Evolutionary conservation across 1,284 basidiomycete species (phyloP).

Genomic region (Malassezia cuniculi): DNA sequence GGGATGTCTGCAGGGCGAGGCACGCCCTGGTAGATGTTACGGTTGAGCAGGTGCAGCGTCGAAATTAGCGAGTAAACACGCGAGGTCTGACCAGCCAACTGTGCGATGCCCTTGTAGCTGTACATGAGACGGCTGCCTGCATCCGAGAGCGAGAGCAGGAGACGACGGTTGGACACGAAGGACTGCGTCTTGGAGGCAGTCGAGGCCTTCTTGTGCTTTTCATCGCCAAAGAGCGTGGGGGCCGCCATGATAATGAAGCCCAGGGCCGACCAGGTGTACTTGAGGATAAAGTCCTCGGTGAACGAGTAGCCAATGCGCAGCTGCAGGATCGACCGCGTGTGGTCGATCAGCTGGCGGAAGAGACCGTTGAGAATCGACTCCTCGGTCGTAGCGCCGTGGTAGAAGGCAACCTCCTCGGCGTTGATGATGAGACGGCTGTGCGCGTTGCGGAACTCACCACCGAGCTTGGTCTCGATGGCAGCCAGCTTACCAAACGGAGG

Average conservation of each 20-base stretch:
- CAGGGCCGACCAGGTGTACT: slow-evolving; percentile 44
- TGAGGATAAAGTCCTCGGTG: slow-evolving; percentile 44
- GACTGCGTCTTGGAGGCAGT: slow-evolving; percentile 56
- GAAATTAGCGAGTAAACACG: slow-evolving; percentile 78
- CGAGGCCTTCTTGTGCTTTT: slow-evolving; percentile 15
- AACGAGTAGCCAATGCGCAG: slow-evolving; percentile 48
- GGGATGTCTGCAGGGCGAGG: slow-evolving; percentile 29
- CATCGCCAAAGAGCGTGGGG: slow-evolving; percentile 33
- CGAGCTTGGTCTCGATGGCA: slow-evolving; percentile 66
- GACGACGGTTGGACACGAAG: slow-evolving; percentile 75
- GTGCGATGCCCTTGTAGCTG: slow-evolving; percentile 68
- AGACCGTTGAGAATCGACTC: slow-evolving; percentile 67
- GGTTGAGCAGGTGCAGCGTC: slow-evolving; percentile 55
- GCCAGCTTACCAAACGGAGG: slow-evolving; percentile 88
- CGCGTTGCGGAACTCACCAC: slow-evolving; percentile 79
- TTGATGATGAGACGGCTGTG: slow-evolving; percentile 78
- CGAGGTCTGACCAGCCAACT: slow-evolving; percentile 80
- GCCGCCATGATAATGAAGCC: slow-evolving; percentile 43
- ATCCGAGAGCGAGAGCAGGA: slow-evolving; percentile 81
- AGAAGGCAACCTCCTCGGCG: slow-evolving; percentile 90
- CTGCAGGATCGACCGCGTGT: slow-evolving; percentile 85
- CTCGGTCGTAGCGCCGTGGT: slow-evolving; percentile 75
- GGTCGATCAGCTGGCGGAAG: slow-evolving; percentile 68
- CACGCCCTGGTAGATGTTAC: slow-evolving; percentile 36
- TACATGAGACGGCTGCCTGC: slow-evolving; percentile 87